A percentile compares a stretch with the other conserved stretches of the same genome.
These are phyloP conservation scores for Penicillium manginii DNA, from an alignment of 495 filamentous ascomycete species.

Conservation along the genomic window DNA sequence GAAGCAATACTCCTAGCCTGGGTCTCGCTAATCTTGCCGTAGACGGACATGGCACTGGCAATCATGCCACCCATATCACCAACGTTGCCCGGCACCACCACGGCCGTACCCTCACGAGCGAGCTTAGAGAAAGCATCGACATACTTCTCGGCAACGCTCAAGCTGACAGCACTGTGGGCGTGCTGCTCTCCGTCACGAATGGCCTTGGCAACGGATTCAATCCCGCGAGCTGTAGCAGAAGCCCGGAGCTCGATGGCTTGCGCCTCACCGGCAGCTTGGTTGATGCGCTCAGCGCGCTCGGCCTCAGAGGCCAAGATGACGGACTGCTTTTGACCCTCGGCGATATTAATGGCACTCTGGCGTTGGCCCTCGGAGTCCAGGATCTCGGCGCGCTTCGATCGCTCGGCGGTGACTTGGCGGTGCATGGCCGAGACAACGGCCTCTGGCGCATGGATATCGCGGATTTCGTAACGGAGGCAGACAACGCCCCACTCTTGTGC, in stretches of 20 bases:
- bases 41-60: slow-evolving; percentile 91
- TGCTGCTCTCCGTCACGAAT: slow-evolving; percentile 71
- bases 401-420: slow-evolving; percentile 93
- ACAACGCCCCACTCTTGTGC: slow-evolving; percentile 95
- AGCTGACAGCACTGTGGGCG: slow-evolving; percentile 79
- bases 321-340: slow-evolving; percentile 92
- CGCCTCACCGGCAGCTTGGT: slow-evolving; percentile 86
- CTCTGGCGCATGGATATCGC: slow-evolving; percentile 95
- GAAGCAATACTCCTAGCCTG: slow-evolving; percentile 73
- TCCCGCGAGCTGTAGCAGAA: slow-evolving; percentile 82
- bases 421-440: slow-evolving; percentile 97
- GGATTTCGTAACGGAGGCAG: slow-evolving; percentile 95
- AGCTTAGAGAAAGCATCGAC: slow-evolving; percentile 92
- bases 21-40: slow-evolving; percentile 88
- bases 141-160: slow-evolving; percentile 95
- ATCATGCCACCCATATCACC: slow-evolving; percentile 99
- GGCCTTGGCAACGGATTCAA: slow-evolving; percentile 77
- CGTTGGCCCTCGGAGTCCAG: slow-evolving; percentile 94
- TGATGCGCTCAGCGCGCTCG: slow-evolving; percentile 86
- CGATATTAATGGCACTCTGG: slow-evolving; percentile 97
- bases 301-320: slow-evolving; percentile 96
- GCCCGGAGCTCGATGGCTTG: slow-evolving; percentile 89
- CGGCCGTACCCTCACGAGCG: slow-evolving; percentile 89
- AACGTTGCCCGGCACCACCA: slow-evolving; percentile 95
- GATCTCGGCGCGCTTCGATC: slow-evolving; percentile 96